A percentile compares a stretch with the other conserved stretches of the same genome.
These are phyloP conservation scores for Catenaria anguillulae DNA, from an alignment of 371 early-diverging fungal species.

Conservation along the genomic window DNA sequence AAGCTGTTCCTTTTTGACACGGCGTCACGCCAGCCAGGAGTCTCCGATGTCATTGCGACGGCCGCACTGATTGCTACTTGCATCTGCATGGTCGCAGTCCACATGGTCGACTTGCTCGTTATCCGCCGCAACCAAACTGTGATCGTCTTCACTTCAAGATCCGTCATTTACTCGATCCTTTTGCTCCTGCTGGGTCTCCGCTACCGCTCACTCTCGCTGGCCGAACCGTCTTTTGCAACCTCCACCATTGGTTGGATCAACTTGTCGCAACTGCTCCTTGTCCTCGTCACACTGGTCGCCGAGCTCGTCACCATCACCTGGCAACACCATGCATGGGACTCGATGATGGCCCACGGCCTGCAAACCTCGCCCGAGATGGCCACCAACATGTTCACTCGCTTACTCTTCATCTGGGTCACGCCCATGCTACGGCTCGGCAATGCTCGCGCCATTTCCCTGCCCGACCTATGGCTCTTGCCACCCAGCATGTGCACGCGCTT, in stretches of 20 bases:
- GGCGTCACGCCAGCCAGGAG: too few relatives aligned
- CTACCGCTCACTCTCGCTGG: background rate
- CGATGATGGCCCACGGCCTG: background rate
- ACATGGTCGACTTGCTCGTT: background rate
- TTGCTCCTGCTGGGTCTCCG: background rate
- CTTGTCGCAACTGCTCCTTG: background rate
- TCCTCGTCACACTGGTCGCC: background rate
- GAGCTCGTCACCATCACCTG: background rate
- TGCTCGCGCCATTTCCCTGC: background rate
- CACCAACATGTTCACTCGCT: conserved; percentile 66
- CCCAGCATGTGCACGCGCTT: background rate
- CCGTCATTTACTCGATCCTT: background rate
- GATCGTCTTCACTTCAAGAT: too few relatives aligned
- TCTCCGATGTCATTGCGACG: background rate
- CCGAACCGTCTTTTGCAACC: background rate
- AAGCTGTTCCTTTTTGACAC: background rate
- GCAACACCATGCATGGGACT: background rate
- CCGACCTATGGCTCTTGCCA: background rate
- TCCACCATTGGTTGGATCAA: background rate
- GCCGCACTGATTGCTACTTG: background rate
- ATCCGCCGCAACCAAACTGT: too few relatives aligned
- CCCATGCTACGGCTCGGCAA: background rate
- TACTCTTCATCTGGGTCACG: conserved; percentile 75
- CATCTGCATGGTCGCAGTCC: background rate
- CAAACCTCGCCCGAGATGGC: conserved; percentile 45